Percentiles rank a stretch among this genome's conserved stretches.
phyloP scores from a whole-genome alignment of 139 green algal species.

The Chlamydomonas sphaeroides region DNA sequence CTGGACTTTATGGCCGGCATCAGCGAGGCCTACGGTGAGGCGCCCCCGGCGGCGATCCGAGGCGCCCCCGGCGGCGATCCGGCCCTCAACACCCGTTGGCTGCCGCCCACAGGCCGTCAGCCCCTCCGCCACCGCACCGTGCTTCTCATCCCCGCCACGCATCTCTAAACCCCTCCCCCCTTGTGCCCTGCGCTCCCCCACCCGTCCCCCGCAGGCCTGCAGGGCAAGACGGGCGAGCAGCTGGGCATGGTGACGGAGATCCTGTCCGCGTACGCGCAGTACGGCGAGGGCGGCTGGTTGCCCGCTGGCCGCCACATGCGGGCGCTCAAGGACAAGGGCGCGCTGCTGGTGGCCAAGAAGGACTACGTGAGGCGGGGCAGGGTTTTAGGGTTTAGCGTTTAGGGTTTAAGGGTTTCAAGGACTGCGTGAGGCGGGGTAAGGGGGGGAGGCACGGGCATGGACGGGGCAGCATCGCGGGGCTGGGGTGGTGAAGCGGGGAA shows the following conservation, averaged over 20 bases:
- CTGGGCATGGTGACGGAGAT: conserved; percentile 10
- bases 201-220: not conserved
- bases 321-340: conserved; percentile 41
- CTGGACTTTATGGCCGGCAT: conserved; percentile 30
- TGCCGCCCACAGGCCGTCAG: too few species aligned
- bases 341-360: conserved; percentile 20
- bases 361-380: conserved; percentile 4
- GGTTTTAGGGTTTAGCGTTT: not conserved
- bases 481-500: too few species aligned
- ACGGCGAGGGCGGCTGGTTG: conserved; percentile 22
- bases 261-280: conserved; percentile 24
- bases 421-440: not conserved
- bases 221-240: conserved; percentile 1
- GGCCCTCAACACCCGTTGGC: too few species aligned
- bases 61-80: too few species aligned
- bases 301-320: conserved; percentile 8
- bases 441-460: not conserved
- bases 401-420: not conserved
- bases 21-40: not conserved
- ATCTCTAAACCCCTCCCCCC: too few species aligned
- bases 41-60: too few species aligned
- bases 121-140: too few species aligned
- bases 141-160: too few species aligned
- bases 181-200: too few species aligned
- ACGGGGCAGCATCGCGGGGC: too few species aligned